Base-by-base conservation (phyloP, 768 basidiomycete genomes). In the Hortiboletus flavorubellus region DNA sequence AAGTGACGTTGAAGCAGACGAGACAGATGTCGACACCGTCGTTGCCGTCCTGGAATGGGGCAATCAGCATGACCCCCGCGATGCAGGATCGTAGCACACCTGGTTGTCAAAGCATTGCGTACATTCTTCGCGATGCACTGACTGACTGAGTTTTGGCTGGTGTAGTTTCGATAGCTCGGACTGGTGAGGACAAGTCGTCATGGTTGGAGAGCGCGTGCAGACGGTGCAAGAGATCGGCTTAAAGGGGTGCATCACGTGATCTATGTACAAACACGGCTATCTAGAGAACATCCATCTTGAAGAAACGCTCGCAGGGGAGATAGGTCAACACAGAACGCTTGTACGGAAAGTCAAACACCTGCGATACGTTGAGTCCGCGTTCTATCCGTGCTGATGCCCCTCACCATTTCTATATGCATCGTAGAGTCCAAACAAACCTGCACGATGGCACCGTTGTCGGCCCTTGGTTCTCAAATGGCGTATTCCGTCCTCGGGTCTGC, bases 101-200 rank as follows among this genome's bases (percentile, higher is more conserved):
- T 98, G 95, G 64, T 83, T 84, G 71, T 98, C 95, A 68, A 98
- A 99, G 67, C 96, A 99, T 55, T 95, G 93, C 0, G 95, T 97
- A 66, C 96, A 99, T 71, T 98, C 95, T 72, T 97, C 93, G 8
- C 94, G 76, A 62, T 94, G 86, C 0, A 93, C 90, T 0, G 81
- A 80, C 58, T 93, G 87, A 5, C 82, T 85, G 0, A 87, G 73
- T 46, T 72, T 80, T 0, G 91, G 91, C 0, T 76, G 76, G 35
- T 75, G 69, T 0, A 92, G 73, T 12, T 63, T 72, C 45, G 75
- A 67, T 21, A 91, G 68, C 23, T 78, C 71, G 26, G 65, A 67
- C 44, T 81, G 68, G 74, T 90, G 89, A 8, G 75, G 60, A 70
- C 87, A 89, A 52, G 62, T 54, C 21, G 59, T 42, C 69, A 68